Evolutionary conservation across 495 filamentous ascomycete species (phyloP).

Genomic region (Lophiostoma macrostomum): DNA sequence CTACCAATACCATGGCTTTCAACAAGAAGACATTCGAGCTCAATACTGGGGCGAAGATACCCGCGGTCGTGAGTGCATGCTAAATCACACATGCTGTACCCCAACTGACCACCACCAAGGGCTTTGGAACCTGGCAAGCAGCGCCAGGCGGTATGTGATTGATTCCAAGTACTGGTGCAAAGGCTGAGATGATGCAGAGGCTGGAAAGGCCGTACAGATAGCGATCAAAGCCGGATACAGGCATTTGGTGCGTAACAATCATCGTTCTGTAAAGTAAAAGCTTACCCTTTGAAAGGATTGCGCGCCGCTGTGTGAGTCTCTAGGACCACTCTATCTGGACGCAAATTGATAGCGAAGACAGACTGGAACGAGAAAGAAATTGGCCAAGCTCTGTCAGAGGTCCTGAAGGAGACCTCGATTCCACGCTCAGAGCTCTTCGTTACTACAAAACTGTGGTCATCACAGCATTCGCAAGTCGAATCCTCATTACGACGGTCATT

Average conservation of each 20-base stretch:
- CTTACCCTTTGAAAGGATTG: constrained; percentile 3
- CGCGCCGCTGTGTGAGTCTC: constrained; percentile 12
- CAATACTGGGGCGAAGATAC: constrained; percentile 19
- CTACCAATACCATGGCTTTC: constrained; percentile 6
- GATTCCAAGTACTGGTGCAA: not conserved
- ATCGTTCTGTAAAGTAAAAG: not conserved
- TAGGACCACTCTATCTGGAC: not conserved
- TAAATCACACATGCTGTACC: no score
- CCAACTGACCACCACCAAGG: not conserved
- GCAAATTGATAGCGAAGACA: not conserved
- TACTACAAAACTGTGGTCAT: constrained; percentile 21
- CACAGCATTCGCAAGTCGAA: constrained; percentile 11
- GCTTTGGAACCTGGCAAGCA: constrained; percentile 18
- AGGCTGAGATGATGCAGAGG: not conserved
- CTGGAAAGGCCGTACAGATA: constrained; percentile 6
- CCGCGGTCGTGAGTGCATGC: constrained; percentile 8
- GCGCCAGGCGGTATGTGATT: constrained; percentile 5
- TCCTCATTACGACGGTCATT: not conserved
- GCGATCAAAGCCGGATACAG: constrained; percentile 20
- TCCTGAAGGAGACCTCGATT: constrained; percentile 5
- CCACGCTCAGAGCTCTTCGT: constrained; percentile 18
- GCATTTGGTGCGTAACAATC: constrained; percentile 2
- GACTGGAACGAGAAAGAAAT: constrained; percentile 26
- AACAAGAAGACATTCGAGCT: constrained; percentile 10
- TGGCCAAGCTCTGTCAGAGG: constrained; percentile 3